Evolutionary conservation across 768 basidiomycete genomes (phyloP), one percentile per base, ranked within the genome.

Genomic region (Postia placenta): DNA sequence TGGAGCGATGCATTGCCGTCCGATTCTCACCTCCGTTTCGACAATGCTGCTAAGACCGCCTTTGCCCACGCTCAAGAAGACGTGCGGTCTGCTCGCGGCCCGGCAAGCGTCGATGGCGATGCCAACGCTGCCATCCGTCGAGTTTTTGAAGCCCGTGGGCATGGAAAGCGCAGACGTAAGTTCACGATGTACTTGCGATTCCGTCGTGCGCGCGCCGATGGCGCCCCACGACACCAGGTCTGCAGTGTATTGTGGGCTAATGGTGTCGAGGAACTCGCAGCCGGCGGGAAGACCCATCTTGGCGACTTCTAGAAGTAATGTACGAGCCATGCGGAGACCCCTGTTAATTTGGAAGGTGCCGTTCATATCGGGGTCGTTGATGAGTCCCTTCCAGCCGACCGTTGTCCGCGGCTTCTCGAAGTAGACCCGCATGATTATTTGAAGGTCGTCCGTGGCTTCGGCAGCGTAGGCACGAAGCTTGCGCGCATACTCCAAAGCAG

Each of bases 71-170:
- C 85, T 88, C 15, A 99, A 76, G 80, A 99, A 99, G 50, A 93
- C 91, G 67, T 99, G 95, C 1, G 90, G 89, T 48, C 79, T 78
- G 51, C 83, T 79, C 15, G 96, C 94, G 14, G 95, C 90, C 28
- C 93, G 81, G 68, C 94, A 97, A 2, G 95, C 95, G 67, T 99
- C 94, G 39, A 98, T 78, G 0, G 96, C 94, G 55, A 97, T 88
- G 42, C 83, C 81, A 37, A 95, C 80, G 24, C 83, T 85, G 33
- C 96, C 96, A 58, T 98, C 96, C 1, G 95, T 98, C 11, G 90
- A 90, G 60, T 99, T 99, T 71, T 99, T 99, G 81, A 99, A 98
- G 6, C 96, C 96, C 4, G 93, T 92, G 2, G 90, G 87, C 88
- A 95, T 92, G 14, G 88, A 91, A n/a, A 95, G 73, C 1, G 84